Conservation (phyloP, 2,329 filamentous ascomycete species). For the Neonectria neomacrospora region DNA sequence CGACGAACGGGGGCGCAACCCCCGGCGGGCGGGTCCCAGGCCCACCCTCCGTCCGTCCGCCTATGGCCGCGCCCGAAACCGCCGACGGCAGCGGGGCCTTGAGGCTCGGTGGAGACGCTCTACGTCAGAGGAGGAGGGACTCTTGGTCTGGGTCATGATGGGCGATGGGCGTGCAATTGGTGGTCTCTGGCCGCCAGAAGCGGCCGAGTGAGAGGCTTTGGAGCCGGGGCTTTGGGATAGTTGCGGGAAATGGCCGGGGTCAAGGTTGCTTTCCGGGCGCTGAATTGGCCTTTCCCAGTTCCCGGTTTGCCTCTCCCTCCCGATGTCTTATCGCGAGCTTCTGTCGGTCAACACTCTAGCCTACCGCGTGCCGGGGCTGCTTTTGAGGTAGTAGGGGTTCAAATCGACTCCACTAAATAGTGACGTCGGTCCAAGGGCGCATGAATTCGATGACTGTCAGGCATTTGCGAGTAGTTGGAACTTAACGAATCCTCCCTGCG, state of each 20-base stretch:
- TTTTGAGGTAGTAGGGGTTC: background rate
- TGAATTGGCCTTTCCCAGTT: background rate
- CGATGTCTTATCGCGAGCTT: background rate
- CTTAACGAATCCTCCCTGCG: background rate
- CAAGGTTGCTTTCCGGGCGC: background rate
- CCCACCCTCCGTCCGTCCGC: slow-evolving; percentile 23
- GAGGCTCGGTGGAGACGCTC: slow-evolving; percentile 29
- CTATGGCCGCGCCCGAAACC: slow-evolving; percentile 36
- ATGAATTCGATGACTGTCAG: slow-evolving; percentile 19
- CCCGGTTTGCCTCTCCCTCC: background rate
- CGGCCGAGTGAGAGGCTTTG: slow-evolving; percentile 2
- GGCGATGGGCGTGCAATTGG: background rate
- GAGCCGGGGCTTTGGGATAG: no score
- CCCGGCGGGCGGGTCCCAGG: slow-evolving; percentile 18
- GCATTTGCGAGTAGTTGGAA: background rate
- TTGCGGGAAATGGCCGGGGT: slow-evolving; percentile 6
- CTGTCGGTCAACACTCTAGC: background rate
- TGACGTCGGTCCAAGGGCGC: background rate
- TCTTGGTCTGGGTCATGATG: background rate
- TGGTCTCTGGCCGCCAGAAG: slow-evolving; percentile 14
- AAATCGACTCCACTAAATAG: background rate
- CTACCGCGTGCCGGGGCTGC: background rate
- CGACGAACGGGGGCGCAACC: slow-evolving; percentile 8
- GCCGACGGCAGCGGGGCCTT: slow-evolving; percentile 30
- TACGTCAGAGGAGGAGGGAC: slow-evolving; percentile 37